These are phyloP conservation scores for Annulohypoxylon nitens DNA, from an alignment of 495 filamentous ascomycete genomes.

Conservation along the genomic window DNA sequence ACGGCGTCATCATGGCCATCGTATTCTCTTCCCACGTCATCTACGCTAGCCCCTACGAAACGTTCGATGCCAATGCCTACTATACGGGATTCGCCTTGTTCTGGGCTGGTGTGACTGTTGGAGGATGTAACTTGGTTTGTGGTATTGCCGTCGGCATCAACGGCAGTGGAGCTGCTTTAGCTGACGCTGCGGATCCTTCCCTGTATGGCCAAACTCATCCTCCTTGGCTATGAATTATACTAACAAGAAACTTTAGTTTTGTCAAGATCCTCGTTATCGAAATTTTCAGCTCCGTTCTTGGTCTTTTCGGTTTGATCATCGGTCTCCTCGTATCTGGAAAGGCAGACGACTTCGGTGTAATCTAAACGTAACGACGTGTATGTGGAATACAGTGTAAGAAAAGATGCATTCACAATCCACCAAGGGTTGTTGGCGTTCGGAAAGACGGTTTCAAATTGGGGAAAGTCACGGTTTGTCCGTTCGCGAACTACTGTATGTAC, in stretches of 20 bases:
- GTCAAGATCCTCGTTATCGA: constrained; percentile 99
- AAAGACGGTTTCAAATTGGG: constrained; percentile 46
- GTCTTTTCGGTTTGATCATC: constrained; percentile 97
- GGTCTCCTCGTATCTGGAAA: constrained; percentile 88
- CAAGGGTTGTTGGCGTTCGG: constrained; percentile 46
- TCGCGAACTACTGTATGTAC: constrained; percentile 46
- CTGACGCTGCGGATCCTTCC: constrained; percentile 92
- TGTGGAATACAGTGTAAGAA: constrained; percentile 43
- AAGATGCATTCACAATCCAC: constrained; percentile 44
- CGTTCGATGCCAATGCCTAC: constrained; percentile 80
- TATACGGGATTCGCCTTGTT: constrained; percentile 98
- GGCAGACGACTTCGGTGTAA: constrained; percentile 76
- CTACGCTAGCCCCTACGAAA: constrained; percentile 70
- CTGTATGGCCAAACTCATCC: constrained; percentile 70
- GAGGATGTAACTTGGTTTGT: constrained; percentile 94
- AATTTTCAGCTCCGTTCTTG: constrained; percentile 98
- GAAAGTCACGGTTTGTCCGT: constrained; percentile 42
- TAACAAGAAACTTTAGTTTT: constrained; percentile 72
- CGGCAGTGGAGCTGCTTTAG: constrained; percentile 93
- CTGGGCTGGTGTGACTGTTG: constrained; percentile 94
- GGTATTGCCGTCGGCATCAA: constrained; percentile 98
- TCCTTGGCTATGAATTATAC: constrained; percentile 11
- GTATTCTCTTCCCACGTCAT: constrained; percentile 91
- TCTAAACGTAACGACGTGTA: constrained; percentile 44
- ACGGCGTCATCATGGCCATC: constrained; percentile 99